These are phyloP conservation scores for Apiospora kogelbergensis DNA, from an alignment of 2,329 filamentous ascomycete species.

Conservation along the genomic window DNA sequence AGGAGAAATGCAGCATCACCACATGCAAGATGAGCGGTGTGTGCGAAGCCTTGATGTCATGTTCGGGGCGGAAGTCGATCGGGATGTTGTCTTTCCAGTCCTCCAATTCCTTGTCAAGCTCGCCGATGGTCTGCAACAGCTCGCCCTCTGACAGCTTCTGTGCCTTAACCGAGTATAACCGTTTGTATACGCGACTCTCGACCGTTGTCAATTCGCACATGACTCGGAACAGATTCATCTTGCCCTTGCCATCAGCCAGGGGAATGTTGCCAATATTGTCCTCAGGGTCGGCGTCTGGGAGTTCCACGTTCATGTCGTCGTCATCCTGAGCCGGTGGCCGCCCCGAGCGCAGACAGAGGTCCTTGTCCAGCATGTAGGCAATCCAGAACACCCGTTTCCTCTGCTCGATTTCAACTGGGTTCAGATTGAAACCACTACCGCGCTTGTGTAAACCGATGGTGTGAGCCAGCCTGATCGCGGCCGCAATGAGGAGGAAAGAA, in stretches of 20 bases:
- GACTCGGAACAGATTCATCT: conserved; percentile 90
- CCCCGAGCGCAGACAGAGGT: conserved; percentile 59
- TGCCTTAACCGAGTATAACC: conserved; percentile 88
- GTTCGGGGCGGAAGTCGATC: conserved; percentile 92
- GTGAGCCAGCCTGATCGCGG: conserved; percentile 86
- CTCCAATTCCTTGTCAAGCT: conserved; percentile 86
- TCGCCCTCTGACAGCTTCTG: conserved; percentile 91
- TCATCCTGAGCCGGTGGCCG: conserved; percentile 63
- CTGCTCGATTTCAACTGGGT: conserved; percentile 92
- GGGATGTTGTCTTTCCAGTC: conserved; percentile 97
- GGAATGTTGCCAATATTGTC: conserved; percentile 96
- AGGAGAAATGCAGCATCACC: conserved; percentile 91
- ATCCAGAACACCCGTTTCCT: conserved; percentile 68
- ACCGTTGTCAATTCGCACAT: conserved; percentile 93
- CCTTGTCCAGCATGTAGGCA: conserved; percentile 65
- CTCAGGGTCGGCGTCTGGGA: conserved; percentile 84
- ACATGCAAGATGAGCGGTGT: conserved; percentile 93
- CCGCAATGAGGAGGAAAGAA: conserved; percentile 85
- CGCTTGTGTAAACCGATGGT: conserved; percentile 95
- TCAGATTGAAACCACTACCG: conserved; percentile 89
- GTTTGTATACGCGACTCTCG: conserved; percentile 91
- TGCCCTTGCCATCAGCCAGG: conserved; percentile 81
- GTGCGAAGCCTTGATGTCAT: conserved; percentile 91
- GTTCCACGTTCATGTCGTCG: conserved; percentile 87
- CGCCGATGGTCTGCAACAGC: conserved; percentile 90